Conservation (phyloP, 352 stramenopile genomes). For the Phytopythium aichiense region DNA sequence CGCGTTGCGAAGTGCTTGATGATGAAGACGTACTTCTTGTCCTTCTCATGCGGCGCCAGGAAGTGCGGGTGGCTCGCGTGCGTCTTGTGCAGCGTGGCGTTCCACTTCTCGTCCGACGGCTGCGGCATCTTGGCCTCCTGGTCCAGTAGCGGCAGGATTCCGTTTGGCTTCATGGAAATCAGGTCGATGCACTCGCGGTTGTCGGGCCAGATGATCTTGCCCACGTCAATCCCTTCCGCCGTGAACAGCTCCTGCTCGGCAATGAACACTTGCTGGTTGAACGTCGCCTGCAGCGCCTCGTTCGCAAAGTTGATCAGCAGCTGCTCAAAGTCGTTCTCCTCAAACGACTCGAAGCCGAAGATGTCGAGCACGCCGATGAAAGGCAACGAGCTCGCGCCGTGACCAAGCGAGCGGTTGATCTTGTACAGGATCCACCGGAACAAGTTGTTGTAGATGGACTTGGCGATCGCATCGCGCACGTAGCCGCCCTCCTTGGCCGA, state of each 20-base stretch:
- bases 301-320: slow-evolving; percentile 90
- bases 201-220: slow-evolving; percentile 80
- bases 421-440: slow-evolving; percentile 85
- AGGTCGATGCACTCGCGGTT: slow-evolving; percentile 86
- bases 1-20: slow-evolving; percentile 95
- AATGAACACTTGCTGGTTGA: slow-evolving; percentile 90
- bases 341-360: slow-evolving; percentile 97
- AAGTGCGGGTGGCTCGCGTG: slow-evolving; percentile 72
- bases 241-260: slow-evolving; percentile 80
- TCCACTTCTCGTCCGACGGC: slow-evolving; percentile 85
- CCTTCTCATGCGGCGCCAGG: slow-evolving; percentile 73
- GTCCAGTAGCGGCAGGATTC: slow-evolving; percentile 76
- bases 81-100: slow-evolving; percentile 75
- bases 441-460: slow-evolving; percentile 90
- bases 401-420: slow-evolving; percentile 81
- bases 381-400: slow-evolving; percentile 55
- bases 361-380: slow-evolving; percentile 97
- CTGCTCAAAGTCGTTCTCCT: slow-evolving; percentile 91
- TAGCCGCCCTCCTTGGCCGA: slow-evolving; percentile 79
- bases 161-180: slow-evolving; percentile 76
- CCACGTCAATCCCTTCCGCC: slow-evolving; percentile 77
- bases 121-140: slow-evolving; percentile 80
- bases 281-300: slow-evolving; percentile 83
- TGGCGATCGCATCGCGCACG: slow-evolving; percentile 90
- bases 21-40: slow-evolving; percentile 93